Evolutionary conservation across 495 filamentous ascomycete genomes (phyloP), one percentile per base, ranked within the genome.

Genomic region (Penicillium silybi): DNA sequence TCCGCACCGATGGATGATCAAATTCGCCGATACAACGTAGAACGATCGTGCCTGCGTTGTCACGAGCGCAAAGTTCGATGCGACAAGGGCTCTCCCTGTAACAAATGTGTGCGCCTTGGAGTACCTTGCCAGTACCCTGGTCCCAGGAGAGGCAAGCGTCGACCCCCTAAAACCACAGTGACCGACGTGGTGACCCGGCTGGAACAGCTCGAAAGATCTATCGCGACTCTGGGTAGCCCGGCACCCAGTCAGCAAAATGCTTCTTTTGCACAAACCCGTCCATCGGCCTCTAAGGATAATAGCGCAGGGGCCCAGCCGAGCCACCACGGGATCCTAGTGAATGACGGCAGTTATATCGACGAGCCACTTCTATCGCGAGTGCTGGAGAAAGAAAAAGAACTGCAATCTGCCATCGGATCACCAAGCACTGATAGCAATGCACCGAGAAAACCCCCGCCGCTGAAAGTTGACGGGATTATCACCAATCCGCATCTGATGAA

Each of bases 61-160:
- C 66, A 70, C 50, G 62, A 64, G 48, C 62, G 68, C 39, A 72
- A 72, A 42, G 58, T 74, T 50, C 57, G 61, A 16, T 74, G 71
- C 47, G 66, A 72, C 56, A 71, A 62, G 38, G 40, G 37, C 13
- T 29, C 46, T 5, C 69, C 69, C 18, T 74, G 69, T 44, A 54
- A 29, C 27, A 58, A 55, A 52, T 74, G 71, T 40, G 23, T 48
- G 1, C 57, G 60, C 3, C 41, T 53, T 2, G 60, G 60, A 9
- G 41, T 59, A 6, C 5, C 54, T 16, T 74, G 71, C 41, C 50
- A 60, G 5, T 74, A 71, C 34, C 71, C 71, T 0, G 66, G 66
- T 6, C 57, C 58, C 2, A 62, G 53, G 10, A 54, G 56, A 18
- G 55, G 46, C 27, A 68, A 67, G 27, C 57, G 67, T 18, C 64